Evolutionary conservation across 2,329 filamentous ascomycete species (phyloP).

Genomic region (Emmonsiellopsis sp.): DNA sequence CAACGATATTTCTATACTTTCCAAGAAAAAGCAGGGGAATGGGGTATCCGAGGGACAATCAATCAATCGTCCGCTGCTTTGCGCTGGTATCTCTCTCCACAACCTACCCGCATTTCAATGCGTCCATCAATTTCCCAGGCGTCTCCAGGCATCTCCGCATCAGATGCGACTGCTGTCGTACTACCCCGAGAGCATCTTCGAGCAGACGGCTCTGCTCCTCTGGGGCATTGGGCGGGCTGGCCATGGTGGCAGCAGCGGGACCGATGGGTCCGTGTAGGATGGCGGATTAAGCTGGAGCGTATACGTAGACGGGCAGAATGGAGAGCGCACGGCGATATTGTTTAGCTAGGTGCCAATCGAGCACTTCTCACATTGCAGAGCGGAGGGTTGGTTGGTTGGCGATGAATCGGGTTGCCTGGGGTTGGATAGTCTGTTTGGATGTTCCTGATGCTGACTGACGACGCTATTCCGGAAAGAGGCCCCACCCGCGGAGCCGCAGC

Average conservation of each 20-base stretch:
- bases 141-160: slow-evolving; percentile 98
- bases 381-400: not conserved
- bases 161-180: slow-evolving; percentile 90
- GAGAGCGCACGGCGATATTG: not conserved
- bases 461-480: slow-evolving; percentile 3
- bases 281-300: not conserved
- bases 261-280: slow-evolving; percentile 12
- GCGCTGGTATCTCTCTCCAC: slow-evolving; percentile 1
- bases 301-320: not conserved
- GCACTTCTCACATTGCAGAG: not conserved
- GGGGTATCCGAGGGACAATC: not conserved
- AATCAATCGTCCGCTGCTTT: too few relatives aligned
- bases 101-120: slow-evolving; percentile 94
- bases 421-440: not conserved
- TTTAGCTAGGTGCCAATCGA: not conserved
- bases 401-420: not conserved
- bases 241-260: slow-evolving; percentile 32
- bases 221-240: slow-evolving; percentile 49
- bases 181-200: slow-evolving; percentile 91
- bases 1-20: not conserved
- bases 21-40: not conserved
- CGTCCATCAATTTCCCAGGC: slow-evolving; percentile 98
- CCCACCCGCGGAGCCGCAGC: not conserved
- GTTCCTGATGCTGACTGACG: not conserved
- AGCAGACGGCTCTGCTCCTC: slow-evolving; percentile 86